Percentiles rank a stretch among this genome's conserved stretches.
Conservation (phyloP, 768 basidiomycete species). For the Mycena venus region DNA sequence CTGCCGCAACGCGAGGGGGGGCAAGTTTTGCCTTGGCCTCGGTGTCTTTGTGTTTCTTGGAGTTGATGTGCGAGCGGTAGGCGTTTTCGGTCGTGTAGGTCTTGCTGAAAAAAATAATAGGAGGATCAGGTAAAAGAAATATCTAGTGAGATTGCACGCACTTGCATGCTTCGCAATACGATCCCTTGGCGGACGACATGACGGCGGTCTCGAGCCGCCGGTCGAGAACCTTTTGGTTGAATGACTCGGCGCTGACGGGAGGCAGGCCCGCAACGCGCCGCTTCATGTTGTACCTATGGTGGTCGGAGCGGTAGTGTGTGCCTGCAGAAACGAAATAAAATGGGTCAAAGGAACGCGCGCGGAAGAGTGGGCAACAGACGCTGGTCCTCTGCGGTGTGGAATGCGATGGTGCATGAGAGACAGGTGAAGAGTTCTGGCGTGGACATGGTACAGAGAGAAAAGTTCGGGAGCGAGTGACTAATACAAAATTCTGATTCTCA, state of each 20-base stretch:
- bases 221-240: constrained; percentile 92
- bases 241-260: constrained; percentile 81
- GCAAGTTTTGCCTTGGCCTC: constrained; percentile 62
- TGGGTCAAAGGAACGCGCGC: constrained; percentile 9
- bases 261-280: constrained; percentile 92
- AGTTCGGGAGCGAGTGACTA: constrained; percentile 7
- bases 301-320: constrained; percentile 91
- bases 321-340: constrained; percentile 60
- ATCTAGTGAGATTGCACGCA: constrained; percentile 54
- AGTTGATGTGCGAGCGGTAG: constrained; percentile 87
- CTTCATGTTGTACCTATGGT: constrained; percentile 99
- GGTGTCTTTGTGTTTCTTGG: constrained; percentile 90
- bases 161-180: constrained; percentile 87
- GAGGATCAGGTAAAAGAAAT: constrained; percentile 12
- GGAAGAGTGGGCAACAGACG: constrained; percentile 58
- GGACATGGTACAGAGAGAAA: constrained; percentile 42
- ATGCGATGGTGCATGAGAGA: constrained; percentile 91
- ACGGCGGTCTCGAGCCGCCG: constrained; percentile 82
- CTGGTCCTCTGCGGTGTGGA: constrained; percentile 86
- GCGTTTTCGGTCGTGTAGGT: constrained; percentile 91
- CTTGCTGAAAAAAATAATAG: constrained; percentile 71
- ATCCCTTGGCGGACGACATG: constrained; percentile 68
- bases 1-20: constrained; percentile 11
- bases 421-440: constrained; percentile 80
- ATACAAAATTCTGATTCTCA: background rate